phyloP scores from a whole-genome alignment of 768 basidiomycete genomes.

The Boletus tomentosulus region DNA sequence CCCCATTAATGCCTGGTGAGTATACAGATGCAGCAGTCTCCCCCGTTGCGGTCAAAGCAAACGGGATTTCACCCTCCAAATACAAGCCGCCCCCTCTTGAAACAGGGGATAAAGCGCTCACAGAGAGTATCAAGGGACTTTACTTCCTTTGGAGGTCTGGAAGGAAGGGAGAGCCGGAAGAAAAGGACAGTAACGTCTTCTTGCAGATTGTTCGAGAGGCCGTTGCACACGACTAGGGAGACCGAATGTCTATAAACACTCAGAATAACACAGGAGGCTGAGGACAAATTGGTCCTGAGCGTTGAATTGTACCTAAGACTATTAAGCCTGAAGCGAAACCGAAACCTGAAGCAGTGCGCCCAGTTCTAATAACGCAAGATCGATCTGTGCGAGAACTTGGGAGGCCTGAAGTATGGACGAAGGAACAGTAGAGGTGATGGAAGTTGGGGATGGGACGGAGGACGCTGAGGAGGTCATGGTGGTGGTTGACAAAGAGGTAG shows the following conservation, averaged over 20 bases:
- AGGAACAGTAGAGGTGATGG: constrained; percentile 6
- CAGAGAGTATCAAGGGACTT: constrained; percentile 50
- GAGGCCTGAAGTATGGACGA: constrained; percentile 18
- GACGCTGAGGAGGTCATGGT: constrained; percentile 10
- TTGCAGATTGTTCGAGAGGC: constrained; percentile 34
- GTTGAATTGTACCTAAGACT: not conserved
- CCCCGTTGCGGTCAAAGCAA: constrained; percentile 11
- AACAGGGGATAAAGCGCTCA: constrained; percentile 40
- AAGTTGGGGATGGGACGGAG: constrained; percentile 6
- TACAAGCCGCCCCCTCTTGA: not conserved
- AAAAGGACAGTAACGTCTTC: constrained; percentile 28
- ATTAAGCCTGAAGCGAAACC: constrained; percentile 2
- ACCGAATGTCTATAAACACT: not conserved
- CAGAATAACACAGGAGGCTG: not conserved
- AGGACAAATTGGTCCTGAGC: not conserved
- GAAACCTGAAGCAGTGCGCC: constrained; percentile 18
- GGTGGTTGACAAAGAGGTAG: constrained; percentile 12
- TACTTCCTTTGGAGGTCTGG: constrained; percentile 57
- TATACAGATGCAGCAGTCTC: constrained; percentile 12
- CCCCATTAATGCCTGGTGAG: constrained; percentile 8
- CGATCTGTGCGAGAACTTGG: constrained; percentile 19
- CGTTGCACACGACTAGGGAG: constrained; percentile 15
- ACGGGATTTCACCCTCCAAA: constrained; percentile 7
- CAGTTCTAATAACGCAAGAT: constrained; percentile 26
- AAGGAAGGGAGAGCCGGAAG: constrained; percentile 18